Evolutionary conservation across 768 basidiomycete genomes (phyloP).

Genomic region (Pisolithus microcarpus): DNA sequence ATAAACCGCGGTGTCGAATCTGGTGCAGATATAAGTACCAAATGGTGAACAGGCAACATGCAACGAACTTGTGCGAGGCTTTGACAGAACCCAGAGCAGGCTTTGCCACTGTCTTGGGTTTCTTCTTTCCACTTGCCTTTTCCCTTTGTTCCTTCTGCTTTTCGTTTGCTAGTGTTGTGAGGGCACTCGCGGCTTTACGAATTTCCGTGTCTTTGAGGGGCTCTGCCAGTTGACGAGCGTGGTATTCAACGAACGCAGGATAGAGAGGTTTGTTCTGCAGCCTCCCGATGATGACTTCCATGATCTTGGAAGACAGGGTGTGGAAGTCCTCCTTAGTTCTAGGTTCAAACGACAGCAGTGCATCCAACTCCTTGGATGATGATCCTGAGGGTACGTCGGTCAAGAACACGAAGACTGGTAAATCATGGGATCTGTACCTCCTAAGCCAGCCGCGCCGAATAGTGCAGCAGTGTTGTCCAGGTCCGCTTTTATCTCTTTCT

Average conservation of each 20-base stretch:
- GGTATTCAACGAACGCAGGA: constrained; percentile 74
- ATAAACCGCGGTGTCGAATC: constrained; percentile 73
- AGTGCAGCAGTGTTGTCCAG: constrained; percentile 77
- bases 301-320: constrained; percentile 62
- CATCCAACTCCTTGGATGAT: constrained; percentile 61
- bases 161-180: constrained; percentile 88
- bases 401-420: background rate
- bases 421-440: constrained; percentile 37
- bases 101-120: constrained; percentile 61
- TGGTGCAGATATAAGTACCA: constrained; percentile 25
- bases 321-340: constrained; percentile 87
- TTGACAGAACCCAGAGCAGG: constrained; percentile 74
- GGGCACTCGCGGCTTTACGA: constrained; percentile 75
- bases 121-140: constrained; percentile 86
- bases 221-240: constrained; percentile 65
- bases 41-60: background rate
- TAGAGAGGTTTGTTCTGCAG: constrained; percentile 83
- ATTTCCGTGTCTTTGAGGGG: constrained; percentile 88
- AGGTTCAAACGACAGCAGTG: constrained; percentile 70
- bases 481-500: constrained; percentile 82
- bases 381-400: constrained; percentile 39
- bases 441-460: constrained; percentile 62
- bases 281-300: constrained; percentile 67
- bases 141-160: constrained; percentile 90
- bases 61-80: constrained; percentile 49